phyloP scores from a whole-genome alignment of 352 stramenopile genomes.

The Phytophthora citricola region DNA sequence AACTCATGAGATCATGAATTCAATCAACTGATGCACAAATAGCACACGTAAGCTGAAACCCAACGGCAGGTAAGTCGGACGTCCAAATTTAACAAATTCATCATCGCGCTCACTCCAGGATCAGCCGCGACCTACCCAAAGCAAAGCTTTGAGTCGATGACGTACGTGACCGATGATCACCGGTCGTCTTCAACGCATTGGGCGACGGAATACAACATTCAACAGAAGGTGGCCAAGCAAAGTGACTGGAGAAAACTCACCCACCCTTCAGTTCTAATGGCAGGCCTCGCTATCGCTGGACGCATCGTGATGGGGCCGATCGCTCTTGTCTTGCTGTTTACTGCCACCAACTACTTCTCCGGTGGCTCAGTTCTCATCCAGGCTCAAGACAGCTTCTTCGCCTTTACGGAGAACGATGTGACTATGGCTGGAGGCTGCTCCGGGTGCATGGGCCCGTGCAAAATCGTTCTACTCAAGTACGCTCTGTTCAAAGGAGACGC shows the following conservation, averaged over 20 bases:
- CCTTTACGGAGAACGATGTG: conserved; percentile 22
- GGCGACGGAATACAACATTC: conserved; percentile 9
- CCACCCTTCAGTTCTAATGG: conserved; percentile 10
- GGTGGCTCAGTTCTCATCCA: conserved; percentile 12
- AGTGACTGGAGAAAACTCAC: not conserved
- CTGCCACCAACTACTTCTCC: conserved; percentile 3
- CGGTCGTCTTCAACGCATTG: not conserved
- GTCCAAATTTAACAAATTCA: too few relatives aligned
- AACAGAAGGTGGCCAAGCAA: conserved; percentile 4
- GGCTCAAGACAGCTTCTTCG: conserved; percentile 13
- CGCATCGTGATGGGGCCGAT: conserved; percentile 10
- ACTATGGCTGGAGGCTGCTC: conserved; percentile 16
- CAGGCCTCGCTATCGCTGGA: conserved; percentile 13
- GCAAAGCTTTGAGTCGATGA: too few relatives aligned
- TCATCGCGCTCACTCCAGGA: too few relatives aligned
- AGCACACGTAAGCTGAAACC: too few relatives aligned
- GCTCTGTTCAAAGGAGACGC: conserved; percentile 15
- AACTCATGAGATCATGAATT: too few relatives aligned
- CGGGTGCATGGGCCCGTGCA: conserved; percentile 16
- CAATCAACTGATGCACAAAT: too few relatives aligned
- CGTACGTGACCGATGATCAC: not conserved
- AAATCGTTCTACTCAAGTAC: conserved; percentile 30
- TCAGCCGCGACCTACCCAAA: not conserved
- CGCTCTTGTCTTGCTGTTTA: conserved; percentile 13
- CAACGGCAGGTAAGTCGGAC: too few relatives aligned